Evolutionary conservation across 139 green algal genomes (phyloP), one percentile per base, ranked within the genome.

Genomic region (Gonium pectorale): DNA sequence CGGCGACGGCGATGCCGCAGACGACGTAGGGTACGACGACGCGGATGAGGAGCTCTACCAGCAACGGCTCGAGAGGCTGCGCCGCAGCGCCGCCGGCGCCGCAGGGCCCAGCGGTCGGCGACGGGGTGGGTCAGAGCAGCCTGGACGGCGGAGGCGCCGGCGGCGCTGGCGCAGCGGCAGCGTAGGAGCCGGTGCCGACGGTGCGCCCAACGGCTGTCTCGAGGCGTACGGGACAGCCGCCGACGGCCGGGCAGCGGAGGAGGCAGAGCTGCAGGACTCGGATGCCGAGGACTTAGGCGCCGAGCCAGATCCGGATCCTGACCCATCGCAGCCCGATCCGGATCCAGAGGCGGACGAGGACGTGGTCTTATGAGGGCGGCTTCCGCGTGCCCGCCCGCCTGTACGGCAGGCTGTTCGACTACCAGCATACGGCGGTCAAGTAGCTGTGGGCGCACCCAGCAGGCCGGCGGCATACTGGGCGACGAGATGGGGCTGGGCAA

Each of bases 391-490:
- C 91, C 0, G 49, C 41, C 5, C 26, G 52, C 0, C 72, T 97
- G 24, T 98, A 91, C 63, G 66, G 71, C 37, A 85, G 90, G 44
- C 87, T 99, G 73, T 98, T 99, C 88, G 93, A 96, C 70, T 99
- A 99, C 88, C 97, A 99, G 90, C 91, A 90, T 35, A 98, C 95
- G 13, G 95, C 92, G 0, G 93, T 99, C 3, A 98, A 98, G 88
- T 99, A 97, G 97, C 84, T 99, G 81, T 99, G 97, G 97, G 97
- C 96, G 99, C 90, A 97, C 90, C 22, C 96, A 99, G 92, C 67
- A 93, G 0, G 92, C 93, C 26, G 95, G 96, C 17, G 97, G 97
- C 71, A 99, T 99, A 83, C 91, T 99, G 22, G 97, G 95, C 3
- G 97, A 99, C 83, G 97, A 97, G 69, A 87, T 81, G 68, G 95